Evolutionary conservation across 768 basidiomycete genomes (phyloP).

Genomic region (Strobilomyces confusus): DNA sequence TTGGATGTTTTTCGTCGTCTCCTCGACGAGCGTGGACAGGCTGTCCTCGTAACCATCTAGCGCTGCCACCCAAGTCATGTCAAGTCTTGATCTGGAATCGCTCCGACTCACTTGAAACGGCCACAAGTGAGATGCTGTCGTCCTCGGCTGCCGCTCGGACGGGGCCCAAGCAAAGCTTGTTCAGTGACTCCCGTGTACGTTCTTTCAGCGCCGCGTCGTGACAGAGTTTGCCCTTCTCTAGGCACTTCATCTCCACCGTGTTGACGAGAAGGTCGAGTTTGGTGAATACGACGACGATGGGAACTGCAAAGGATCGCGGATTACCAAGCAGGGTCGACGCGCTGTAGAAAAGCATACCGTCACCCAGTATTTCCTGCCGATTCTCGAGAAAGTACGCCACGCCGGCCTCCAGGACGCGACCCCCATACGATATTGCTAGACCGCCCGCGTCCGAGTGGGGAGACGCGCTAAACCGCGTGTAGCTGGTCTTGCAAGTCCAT

Average conservation of each 20-base stretch:
- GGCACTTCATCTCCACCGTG: background rate
- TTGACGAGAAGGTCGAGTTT: slow-evolving; percentile 6
- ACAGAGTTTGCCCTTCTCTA: background rate
- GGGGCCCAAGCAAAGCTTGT: background rate
- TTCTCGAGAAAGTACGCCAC: slow-evolving; percentile 1
- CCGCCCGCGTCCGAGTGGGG: background rate
- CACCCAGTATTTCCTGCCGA: slow-evolving; percentile 1
- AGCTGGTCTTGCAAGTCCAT: slow-evolving; percentile 1
- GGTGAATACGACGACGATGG: background rate
- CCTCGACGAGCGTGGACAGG: background rate
- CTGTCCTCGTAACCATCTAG: background rate
- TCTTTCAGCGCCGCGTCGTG: background rate
- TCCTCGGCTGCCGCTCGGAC: background rate
- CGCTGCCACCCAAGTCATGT: background rate
- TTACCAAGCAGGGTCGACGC: background rate
- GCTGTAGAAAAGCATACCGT: slow-evolving; percentile 1
- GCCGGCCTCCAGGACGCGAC: background rate
- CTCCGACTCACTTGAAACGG: slow-evolving; percentile 1
- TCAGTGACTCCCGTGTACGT: background rate
- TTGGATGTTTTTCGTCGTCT: background rate
- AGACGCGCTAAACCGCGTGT: slow-evolving; percentile 4
- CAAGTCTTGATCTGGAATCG: background rate
- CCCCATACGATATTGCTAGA: background rate
- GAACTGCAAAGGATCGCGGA: background rate
- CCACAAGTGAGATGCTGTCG: background rate